Evolutionary conservation across 805 yeast species (phyloP).

Genomic region (Metschnikowia reukaufii): DNA sequence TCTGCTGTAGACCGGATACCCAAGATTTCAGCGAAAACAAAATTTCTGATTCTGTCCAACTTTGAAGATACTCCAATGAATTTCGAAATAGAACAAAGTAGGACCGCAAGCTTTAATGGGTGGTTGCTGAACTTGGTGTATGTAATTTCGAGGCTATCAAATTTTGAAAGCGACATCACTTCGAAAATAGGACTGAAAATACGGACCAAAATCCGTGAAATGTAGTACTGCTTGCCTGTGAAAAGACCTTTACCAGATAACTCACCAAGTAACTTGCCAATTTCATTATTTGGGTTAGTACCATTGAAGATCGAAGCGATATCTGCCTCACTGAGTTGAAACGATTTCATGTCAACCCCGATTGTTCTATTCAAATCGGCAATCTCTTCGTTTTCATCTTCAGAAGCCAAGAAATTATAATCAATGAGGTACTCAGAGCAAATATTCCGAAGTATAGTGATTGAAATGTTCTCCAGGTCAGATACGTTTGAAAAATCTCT

Average conservation of each 20-base stretch:
- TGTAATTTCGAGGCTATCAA: constrained; percentile 31
- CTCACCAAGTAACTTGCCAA: neutral
- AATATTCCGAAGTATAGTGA: neutral
- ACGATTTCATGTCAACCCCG: neutral
- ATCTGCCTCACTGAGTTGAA: neutral
- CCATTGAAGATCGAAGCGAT: constrained; percentile 8
- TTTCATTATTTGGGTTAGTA: neutral
- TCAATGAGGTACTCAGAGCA: constrained; percentile 12
- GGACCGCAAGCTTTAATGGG: constrained; percentile 32
- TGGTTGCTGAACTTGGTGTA: constrained; percentile 30
- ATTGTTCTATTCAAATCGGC: neutral
- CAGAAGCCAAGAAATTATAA: constrained; percentile 10
- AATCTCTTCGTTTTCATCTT: neutral
- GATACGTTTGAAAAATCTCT: neutral
- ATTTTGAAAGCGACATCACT: constrained; percentile 17
- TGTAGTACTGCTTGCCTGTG: constrained; percentile 14
- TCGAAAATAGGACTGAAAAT: constrained; percentile 33
- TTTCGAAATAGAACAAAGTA: constrained; percentile 34
- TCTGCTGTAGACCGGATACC: constrained; percentile 47
- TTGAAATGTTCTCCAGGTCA: neutral
- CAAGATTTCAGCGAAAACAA: constrained; percentile 62
- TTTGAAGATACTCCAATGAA: constrained; percentile 36
- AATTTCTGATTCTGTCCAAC: constrained; percentile 56
- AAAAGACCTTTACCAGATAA: constrained; percentile 17
- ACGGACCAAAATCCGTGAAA: constrained; percentile 26